Conservation (phyloP, 2,329 filamentous ascomycete genomes). For the Botrytis byssoidea region DNA sequence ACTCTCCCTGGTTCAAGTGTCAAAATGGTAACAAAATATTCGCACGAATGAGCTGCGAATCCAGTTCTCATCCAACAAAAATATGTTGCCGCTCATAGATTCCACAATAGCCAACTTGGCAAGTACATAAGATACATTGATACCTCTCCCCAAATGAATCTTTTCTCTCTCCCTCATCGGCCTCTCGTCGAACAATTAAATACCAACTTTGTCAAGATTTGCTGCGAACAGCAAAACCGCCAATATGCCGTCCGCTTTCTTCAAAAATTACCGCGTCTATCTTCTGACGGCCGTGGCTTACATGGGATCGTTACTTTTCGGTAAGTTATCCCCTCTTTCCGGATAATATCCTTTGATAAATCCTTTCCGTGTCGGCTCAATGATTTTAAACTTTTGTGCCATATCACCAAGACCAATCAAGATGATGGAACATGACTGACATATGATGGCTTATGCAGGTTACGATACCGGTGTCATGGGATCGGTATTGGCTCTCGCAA, state of each 20-base stretch:
- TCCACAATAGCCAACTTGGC: neutral
- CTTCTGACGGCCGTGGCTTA: slow-evolving; percentile 32
- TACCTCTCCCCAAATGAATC: neutral
- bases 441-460: slow-evolving; percentile 21
- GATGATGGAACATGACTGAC: slow-evolving; percentile 14
- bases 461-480: slow-evolving; percentile 36
- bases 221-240: slow-evolving; percentile 1
- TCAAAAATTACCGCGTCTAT: slow-evolving; percentile 32
- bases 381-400: neutral
- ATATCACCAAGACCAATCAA: neutral
- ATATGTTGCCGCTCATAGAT: neutral
- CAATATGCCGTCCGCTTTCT: slow-evolving; percentile 26
- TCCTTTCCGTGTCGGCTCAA: neutral
- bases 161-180: neutral
- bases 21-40: slow-evolving; percentile 7
- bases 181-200: slow-evolving; percentile 14
- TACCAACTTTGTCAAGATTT: neutral
- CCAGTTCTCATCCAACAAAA: neutral
- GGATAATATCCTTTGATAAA: neutral
- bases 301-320: slow-evolving; percentile 34
- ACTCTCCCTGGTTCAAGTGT: neutral
- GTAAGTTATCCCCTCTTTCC: slow-evolving; percentile 17
- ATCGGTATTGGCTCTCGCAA: slow-evolving; percentile 29
- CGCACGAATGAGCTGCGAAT: slow-evolving; percentile 13
- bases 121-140: slow-evolving; percentile 5